These are phyloP conservation scores for Chlorokybus atmophyticus DNA, from an alignment of 139 green algal species.

Conservation along the genomic window DNA sequence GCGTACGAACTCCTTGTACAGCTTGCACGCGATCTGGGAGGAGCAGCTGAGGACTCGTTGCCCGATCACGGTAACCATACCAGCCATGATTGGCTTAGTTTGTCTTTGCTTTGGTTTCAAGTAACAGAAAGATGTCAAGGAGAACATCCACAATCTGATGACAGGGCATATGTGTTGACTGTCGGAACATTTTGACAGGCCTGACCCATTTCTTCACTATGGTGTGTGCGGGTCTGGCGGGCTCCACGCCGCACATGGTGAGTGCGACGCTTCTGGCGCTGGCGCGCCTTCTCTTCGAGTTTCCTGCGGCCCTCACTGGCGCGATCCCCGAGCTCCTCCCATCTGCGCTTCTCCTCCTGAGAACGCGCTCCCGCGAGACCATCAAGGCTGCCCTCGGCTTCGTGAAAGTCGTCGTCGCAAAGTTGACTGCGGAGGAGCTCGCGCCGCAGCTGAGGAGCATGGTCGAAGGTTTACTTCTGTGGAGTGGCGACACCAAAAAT, in stretches of 20 bases:
- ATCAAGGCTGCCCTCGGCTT: slow-evolving; percentile 88
- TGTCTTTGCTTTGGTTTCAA: no score
- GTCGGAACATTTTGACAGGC: no score
- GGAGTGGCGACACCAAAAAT: slow-evolving; percentile 84
- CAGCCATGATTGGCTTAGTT: no score
- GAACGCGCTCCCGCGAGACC: slow-evolving; percentile 67
- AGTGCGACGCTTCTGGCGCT: slow-evolving; percentile 68
- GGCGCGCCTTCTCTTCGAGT: slow-evolving; percentile 85
- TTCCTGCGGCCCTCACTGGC: slow-evolving; percentile 30
- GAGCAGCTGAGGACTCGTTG: no score
- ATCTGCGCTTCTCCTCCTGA: slow-evolving; percentile 68
- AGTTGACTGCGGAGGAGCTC: slow-evolving; percentile 59
- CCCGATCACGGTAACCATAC: no score
- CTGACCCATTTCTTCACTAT: slow-evolving; percentile 23
- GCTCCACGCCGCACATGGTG: slow-evolving; percentile 58
- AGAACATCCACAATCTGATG: no score
- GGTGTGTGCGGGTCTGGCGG: slow-evolving; percentile 41
- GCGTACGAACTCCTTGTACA: slow-evolving; percentile 79
- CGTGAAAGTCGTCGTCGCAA: slow-evolving; percentile 67
- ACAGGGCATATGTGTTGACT: no score
- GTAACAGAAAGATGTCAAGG: no score
- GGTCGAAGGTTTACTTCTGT: slow-evolving; percentile 71
- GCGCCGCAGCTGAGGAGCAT: slow-evolving; percentile 49
- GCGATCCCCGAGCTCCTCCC: slow-evolving; percentile 45
- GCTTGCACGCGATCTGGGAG: no score